Conservation (phyloP, 352 stramenopile species). For the Aphanomyces stellatus region DNA sequence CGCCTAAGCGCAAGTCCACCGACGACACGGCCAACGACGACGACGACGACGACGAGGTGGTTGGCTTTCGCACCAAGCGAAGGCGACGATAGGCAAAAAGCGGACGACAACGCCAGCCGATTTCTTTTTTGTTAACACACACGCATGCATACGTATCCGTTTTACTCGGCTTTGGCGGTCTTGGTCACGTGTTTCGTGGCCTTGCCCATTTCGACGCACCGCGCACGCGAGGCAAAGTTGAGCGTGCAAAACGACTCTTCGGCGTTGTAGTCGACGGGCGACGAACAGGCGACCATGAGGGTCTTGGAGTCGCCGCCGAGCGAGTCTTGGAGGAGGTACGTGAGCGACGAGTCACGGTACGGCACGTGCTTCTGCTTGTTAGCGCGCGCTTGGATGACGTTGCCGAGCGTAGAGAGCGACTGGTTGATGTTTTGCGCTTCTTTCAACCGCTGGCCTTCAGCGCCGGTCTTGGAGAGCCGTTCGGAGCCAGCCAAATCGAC, state of each 20-base stretch:
- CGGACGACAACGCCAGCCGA: not conserved
- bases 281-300: constrained; percentile 89
- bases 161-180: too few species aligned
- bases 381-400: constrained; percentile 91
- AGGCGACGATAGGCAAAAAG: constrained; percentile 4
- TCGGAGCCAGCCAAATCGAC: constrained; percentile 88
- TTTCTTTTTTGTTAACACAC: too few species aligned
- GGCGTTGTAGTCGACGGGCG: constrained; percentile 86
- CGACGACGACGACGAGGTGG: constrained; percentile 17
- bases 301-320: constrained; percentile 88
- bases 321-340: constrained; percentile 89
- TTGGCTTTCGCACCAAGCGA: constrained; percentile 17
- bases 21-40: not conserved
- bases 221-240: constrained; percentile 82
- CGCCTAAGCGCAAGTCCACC: not conserved
- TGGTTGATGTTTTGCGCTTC: constrained; percentile 93
- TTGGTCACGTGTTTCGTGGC: constrained; percentile 71
- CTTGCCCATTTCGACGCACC: constrained; percentile 86
- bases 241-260: constrained; percentile 90
- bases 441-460: constrained; percentile 78
- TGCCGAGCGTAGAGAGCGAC: constrained; percentile 91
- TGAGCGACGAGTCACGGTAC: constrained; percentile 93
- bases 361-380: constrained; percentile 89
- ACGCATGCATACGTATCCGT: too few species aligned
- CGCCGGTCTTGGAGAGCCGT: constrained; percentile 83